Conservation (phyloP, 768 basidiomycete genomes). For the Leccinum variicolor region DNA sequence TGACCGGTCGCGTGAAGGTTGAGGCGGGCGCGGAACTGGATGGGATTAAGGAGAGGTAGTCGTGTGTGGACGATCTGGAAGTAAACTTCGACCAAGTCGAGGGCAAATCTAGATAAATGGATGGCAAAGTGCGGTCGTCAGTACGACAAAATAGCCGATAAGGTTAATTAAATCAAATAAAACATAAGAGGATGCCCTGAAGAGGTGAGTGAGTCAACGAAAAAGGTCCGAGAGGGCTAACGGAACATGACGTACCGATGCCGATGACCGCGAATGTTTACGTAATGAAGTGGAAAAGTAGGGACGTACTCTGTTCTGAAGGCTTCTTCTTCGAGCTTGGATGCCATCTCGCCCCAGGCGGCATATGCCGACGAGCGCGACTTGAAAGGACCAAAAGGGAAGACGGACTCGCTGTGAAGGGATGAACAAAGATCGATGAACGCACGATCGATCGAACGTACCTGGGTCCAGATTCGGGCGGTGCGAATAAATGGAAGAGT, state of each 20-base stretch:
- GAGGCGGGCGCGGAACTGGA: slow-evolving; percentile 73
- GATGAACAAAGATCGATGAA: slow-evolving; percentile 15
- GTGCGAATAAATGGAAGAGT: slow-evolving; percentile 70
- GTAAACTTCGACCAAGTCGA: slow-evolving; percentile 92
- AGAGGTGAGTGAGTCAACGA: slow-evolving; percentile 7
- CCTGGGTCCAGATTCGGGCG: slow-evolving; percentile 56
- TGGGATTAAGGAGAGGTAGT: slow-evolving; percentile 81
- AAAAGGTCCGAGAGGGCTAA: not conserved
- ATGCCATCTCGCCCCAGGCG: slow-evolving; percentile 73
- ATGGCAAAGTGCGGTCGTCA: slow-evolving; percentile 12
- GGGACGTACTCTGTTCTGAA: slow-evolving; percentile 81
- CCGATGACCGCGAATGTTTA: slow-evolving; percentile 24
- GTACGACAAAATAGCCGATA: slow-evolving; percentile 19
- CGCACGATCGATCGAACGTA: slow-evolving; percentile 22
- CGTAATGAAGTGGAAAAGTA: slow-evolving; percentile 27
- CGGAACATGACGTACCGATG: slow-evolving; percentile 21
- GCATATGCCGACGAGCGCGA: slow-evolving; percentile 51
- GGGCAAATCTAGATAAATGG: slow-evolving; percentile 64
- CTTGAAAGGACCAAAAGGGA: slow-evolving; percentile 28
- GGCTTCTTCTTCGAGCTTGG: slow-evolving; percentile 64
- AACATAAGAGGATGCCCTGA: slow-evolving; percentile 19
- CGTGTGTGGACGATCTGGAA: slow-evolving; percentile 92
- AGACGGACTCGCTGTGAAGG: slow-evolving; percentile 38
- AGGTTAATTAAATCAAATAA: slow-evolving; percentile 27
- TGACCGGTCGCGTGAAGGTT: slow-evolving; percentile 36